phyloP scores from a whole-genome alignment of 306 rosid genomes.

The Gillenia trifoliata region DNA sequence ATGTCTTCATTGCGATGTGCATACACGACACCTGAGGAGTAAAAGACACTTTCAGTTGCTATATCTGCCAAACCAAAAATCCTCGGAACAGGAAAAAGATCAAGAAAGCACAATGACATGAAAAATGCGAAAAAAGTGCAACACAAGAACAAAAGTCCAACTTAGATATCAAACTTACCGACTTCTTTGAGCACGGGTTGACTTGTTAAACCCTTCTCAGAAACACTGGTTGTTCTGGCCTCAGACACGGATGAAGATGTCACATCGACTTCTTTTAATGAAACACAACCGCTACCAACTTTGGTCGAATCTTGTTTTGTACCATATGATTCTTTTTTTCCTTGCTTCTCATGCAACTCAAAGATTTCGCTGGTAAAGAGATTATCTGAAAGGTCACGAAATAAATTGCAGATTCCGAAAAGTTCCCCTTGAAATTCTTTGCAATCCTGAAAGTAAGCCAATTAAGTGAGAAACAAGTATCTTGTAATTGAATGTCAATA shows the following conservation, averaged over 20 bases:
- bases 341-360: slow-evolving; percentile 48
- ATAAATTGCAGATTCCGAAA: slow-evolving; percentile 87
- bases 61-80: not conserved
- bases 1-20: slow-evolving; percentile 84
- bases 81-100: not conserved
- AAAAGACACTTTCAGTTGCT: not conserved
- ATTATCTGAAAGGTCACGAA: slow-evolving; percentile 81
- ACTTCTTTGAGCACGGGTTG: slow-evolving; percentile 57
- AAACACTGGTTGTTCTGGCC: slow-evolving; percentile 25
- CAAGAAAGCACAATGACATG: slow-evolving; percentile 1
- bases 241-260: slow-evolving; percentile 30
- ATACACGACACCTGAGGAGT: slow-evolving; percentile 58
- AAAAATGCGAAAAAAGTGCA: not conserved
- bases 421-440: slow-evolving; percentile 94
- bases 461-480: slow-evolving; percentile 4
- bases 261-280: slow-evolving; percentile 28
- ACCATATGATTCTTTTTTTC: slow-evolving; percentile 16
- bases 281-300: slow-evolving; percentile 19
- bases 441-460: slow-evolving; percentile 55
- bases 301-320: slow-evolving; percentile 23
- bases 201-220: slow-evolving; percentile 26
- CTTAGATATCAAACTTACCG: slow-evolving; percentile 40
- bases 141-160: not conserved
- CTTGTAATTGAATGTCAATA: not conserved
- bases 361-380: slow-evolving; percentile 79